These are phyloP conservation scores for Arthrobotrys entomopaga DNA, from an alignment of 2,329 filamentous ascomycete genomes.

Conservation along the genomic window DNA sequence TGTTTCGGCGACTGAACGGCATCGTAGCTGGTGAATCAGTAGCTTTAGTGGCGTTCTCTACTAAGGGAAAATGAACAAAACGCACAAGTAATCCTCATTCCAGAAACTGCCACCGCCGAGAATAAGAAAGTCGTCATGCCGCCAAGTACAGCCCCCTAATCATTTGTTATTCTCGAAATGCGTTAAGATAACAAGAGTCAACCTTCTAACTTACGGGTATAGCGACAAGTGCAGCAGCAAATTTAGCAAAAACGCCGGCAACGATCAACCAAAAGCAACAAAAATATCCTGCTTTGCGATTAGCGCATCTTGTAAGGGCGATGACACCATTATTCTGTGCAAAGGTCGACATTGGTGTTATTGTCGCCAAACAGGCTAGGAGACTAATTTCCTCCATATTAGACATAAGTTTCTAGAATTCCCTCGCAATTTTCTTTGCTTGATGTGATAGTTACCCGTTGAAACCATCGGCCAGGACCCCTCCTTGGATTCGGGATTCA, in stretches of 20 bases:
- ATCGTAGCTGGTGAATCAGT: constrained; percentile 60
- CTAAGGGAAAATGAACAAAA: constrained; percentile 59
- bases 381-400: constrained; percentile 62
- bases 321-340: constrained; percentile 76
- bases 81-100: constrained; percentile 73
- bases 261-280: constrained; percentile 74
- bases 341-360: constrained; percentile 75
- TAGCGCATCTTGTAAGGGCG: constrained; percentile 74
- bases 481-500: constrained; percentile 76
- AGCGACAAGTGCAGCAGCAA: constrained; percentile 73
- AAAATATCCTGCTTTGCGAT: constrained; percentile 74
- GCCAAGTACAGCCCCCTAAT: constrained; percentile 62
- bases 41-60: constrained; percentile 67
- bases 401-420: no score
- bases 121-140: constrained; percentile 73
- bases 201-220: constrained; percentile 66
- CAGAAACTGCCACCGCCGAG: constrained; percentile 72
- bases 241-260: constrained; percentile 77
- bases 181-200: background rate
- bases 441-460: constrained; percentile 64
- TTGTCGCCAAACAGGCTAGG: constrained; percentile 70
- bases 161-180: constrained; percentile 2
- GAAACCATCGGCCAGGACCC: constrained; percentile 74
- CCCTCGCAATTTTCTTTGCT: no score
- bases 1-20: constrained; percentile 62